These are phyloP conservation scores for Cladophialophora chaetospira DNA, from an alignment of 2,329 filamentous ascomycete species.

Conservation along the genomic window DNA sequence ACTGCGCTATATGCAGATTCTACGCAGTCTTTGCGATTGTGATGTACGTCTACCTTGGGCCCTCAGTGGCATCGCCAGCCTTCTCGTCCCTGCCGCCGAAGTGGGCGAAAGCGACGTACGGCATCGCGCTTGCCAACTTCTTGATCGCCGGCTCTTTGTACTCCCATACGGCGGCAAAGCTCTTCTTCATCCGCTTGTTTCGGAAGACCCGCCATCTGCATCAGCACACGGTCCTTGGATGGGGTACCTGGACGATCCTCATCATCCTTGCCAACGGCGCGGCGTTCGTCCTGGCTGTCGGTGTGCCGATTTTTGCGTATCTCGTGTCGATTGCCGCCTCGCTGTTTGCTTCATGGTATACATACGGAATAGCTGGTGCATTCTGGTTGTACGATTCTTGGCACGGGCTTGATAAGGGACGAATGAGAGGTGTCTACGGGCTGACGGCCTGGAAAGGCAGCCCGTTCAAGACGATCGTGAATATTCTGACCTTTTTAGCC, in stretches of 20 bases:
- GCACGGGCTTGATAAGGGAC: slow-evolving; percentile 36
- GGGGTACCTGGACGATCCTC: slow-evolving; percentile 51
- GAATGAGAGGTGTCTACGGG: slow-evolving; percentile 37
- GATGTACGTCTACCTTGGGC: slow-evolving; percentile 54
- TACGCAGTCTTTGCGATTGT: slow-evolving; percentile 56
- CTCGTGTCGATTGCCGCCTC: slow-evolving; percentile 54
- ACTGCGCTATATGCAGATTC: too few relatives aligned
- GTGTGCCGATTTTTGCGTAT: slow-evolving; percentile 58
- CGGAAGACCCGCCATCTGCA: slow-evolving; percentile 45
- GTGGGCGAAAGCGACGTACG: slow-evolving; percentile 57
- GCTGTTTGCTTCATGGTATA: slow-evolving; percentile 58
- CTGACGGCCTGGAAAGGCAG: slow-evolving; percentile 42
- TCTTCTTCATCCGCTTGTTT: slow-evolving; percentile 38
- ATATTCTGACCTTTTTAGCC: slow-evolving; percentile 46
- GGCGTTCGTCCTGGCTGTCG: slow-evolving; percentile 47
- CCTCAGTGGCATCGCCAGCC: slow-evolving; percentile 49
- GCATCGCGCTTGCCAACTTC: slow-evolving; percentile 48
- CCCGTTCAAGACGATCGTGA: slow-evolving; percentile 44
- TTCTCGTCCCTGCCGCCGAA: slow-evolving; percentile 49
- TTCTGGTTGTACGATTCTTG: slow-evolving; percentile 57
- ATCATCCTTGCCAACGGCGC: slow-evolving; percentile 51
- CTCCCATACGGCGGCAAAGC: slow-evolving; percentile 55
- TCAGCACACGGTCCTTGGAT: slow-evolving; percentile 51
- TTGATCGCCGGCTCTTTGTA: slow-evolving; percentile 55
- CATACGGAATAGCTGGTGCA: slow-evolving; percentile 55